phyloP scores from a whole-genome alignment of 768 basidiomycete genomes.

The Leccinum variicolor region DNA sequence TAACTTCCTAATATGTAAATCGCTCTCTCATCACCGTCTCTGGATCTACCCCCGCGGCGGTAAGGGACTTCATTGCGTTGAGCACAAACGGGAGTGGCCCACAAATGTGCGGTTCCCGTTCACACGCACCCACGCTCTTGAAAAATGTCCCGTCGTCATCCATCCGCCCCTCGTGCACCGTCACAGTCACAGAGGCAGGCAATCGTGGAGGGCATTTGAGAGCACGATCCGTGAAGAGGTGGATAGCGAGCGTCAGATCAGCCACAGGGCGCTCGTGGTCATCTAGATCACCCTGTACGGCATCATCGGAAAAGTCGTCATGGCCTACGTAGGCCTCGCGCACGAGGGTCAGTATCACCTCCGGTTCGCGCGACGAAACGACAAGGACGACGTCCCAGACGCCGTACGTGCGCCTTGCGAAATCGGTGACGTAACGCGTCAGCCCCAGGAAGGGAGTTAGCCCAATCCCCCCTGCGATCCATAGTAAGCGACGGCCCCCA shows the following conservation, averaged over 20 bases:
- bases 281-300: neutral
- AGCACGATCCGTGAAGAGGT: constrained; percentile 13
- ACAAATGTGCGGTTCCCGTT: constrained; percentile 20
- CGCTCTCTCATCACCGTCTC: constrained; percentile 23
- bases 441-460: constrained; percentile 62
- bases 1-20: constrained; percentile 22
- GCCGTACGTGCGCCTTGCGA: constrained; percentile 14
- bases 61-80: constrained; percentile 21
- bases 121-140: constrained; percentile 12
- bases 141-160: constrained; percentile 19
- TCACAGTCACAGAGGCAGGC: constrained; percentile 10
- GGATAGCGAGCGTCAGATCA: constrained; percentile 16
- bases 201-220: neutral
- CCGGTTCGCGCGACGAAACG: constrained; percentile 52
- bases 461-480: constrained; percentile 66
- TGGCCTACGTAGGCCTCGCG: constrained; percentile 20
- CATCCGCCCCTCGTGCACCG: constrained; percentile 16
- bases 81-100: constrained; percentile 25
- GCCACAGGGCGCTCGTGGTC: neutral
- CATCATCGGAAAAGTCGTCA: neutral
- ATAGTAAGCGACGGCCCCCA: constrained; percentile 37
- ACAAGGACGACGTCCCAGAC: constrained; percentile 45
- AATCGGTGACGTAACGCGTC: constrained; percentile 29
- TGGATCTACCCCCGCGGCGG: constrained; percentile 19
- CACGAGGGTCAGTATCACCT: constrained; percentile 46